phyloP scores from a whole-genome alignment of 805 yeast genomes.

The Starmerella powellii region DNA sequence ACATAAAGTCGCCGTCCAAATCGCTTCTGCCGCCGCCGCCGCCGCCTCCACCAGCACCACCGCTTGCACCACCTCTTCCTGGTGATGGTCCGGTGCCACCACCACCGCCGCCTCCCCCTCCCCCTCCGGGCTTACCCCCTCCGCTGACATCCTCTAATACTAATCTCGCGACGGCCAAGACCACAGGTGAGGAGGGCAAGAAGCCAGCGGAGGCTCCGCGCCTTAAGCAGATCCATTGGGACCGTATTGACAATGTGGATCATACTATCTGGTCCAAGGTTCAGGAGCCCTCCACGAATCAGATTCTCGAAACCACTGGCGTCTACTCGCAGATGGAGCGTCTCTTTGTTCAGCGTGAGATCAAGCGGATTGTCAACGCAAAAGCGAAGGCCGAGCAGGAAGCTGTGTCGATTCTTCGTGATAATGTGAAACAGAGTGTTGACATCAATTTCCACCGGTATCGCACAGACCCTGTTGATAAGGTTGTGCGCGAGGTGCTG shows the following conservation, averaged over 20 bases:
- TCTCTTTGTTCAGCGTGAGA: constrained; percentile 74
- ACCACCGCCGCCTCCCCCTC: constrained; percentile 25
- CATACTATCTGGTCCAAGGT: constrained; percentile 67
- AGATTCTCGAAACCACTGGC: constrained; percentile 60
- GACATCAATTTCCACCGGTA: constrained; percentile 84
- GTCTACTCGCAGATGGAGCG: constrained; percentile 72
- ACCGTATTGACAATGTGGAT: constrained; percentile 70
- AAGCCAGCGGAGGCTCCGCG: constrained; percentile 22
- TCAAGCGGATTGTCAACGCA: constrained; percentile 36
- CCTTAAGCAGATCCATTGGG: constrained; percentile 95
- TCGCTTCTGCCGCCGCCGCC: constrained; percentile 7
- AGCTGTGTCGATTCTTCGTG: constrained; percentile 57
- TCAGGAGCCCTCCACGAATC: constrained; percentile 44
- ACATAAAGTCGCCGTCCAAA: not conserved
- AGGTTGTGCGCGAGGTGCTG: constrained; percentile 57
- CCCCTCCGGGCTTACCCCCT: constrained; percentile 24
- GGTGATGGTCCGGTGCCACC: constrained; percentile 14
- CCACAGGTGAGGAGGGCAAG: not conserved
- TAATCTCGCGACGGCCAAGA: not conserved
- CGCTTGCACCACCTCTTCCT: constrained; percentile 32
- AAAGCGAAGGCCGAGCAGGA: constrained; percentile 36
- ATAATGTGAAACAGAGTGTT: constrained; percentile 87
- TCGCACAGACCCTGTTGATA: constrained; percentile 48
- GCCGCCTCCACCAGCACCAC: constrained; percentile 24
- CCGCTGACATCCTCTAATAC: not conserved